Evolutionary conservation across 2,329 filamentous ascomycete genomes (phyloP), one percentile per base, ranked within the genome.

Genomic region (Penicillium palitans): DNA sequence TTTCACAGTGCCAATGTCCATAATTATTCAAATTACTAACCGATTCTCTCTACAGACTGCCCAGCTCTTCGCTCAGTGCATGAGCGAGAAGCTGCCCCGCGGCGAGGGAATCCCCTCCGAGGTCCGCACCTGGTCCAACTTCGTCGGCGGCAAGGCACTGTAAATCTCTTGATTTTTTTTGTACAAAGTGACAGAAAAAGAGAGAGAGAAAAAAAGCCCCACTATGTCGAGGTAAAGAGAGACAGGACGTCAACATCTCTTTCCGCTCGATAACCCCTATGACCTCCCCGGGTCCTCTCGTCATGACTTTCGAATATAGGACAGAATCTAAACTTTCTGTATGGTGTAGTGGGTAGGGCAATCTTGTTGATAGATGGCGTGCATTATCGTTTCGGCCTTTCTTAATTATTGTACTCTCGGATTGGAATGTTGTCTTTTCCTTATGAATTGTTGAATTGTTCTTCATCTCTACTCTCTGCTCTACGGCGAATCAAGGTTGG

Each of bases 71-170:
- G 92, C 95, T 61, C 90, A 91, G 77, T 98, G 95, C 79, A 96
- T 99, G 91, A 95, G 83, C 79, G 90, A 92, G 83, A 99, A 98
- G 83, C 84, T 99, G 50, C 95, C 95, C 61, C 87, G 91, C 70
- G 80, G 86, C 61, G 91, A 95, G 74, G 93, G 92, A 54, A 93
- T 97, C 64, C 95, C 95, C 48, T 81, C 85, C 48, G 95, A 99
- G 80, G 95, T 98, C 71, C 88, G 90, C 75, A 88, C 88, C 72
- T 99, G 95, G 95, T 96, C 91, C 66, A 89, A 98, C 70, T 99
- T 98, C 77, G 90, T 96, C 70, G 92, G 92, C 65, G 88, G 89
- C 70, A 80, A 77, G 71, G 71, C 75, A 64, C 69, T 80, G 74
- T 80, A 76, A 75, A 69, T 61, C 47, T 58, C 47, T 17, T 51